Percentiles rank a stretch among this genome's conserved stretches.
Evolutionary conservation across 306 rosid genomes (phyloP).

Genomic region (Nissolia schottii): DNA sequence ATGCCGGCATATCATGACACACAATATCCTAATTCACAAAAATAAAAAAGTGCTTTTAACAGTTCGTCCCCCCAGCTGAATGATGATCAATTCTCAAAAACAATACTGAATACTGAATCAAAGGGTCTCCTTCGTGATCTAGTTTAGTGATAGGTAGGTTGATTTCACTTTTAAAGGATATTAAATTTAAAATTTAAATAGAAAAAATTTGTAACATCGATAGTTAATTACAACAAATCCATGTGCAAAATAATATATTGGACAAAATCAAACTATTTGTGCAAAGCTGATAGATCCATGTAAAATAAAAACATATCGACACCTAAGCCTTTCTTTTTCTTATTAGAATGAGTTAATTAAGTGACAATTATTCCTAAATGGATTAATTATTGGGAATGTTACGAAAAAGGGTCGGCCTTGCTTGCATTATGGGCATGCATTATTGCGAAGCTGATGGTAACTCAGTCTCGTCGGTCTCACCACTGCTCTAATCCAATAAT

Average conservation of each 20-base stretch:
- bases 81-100: background rate
- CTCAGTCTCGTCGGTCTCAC: background rate
- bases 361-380: too few species aligned
- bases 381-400: background rate
- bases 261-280: background rate
- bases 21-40: background rate
- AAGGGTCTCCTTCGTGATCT: too few species aligned
- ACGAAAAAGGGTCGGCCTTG: background rate
- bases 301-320: background rate
- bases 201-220: too few species aligned
- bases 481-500: background rate
- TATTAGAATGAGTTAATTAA: too few species aligned
- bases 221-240: too few species aligned
- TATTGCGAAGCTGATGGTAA: conserved; percentile 1
- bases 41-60: background rate
- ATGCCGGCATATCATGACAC: background rate
- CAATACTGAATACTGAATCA: too few species aligned
- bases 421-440: conserved; percentile 8
- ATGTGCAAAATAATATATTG: too few species aligned
- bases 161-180: too few species aligned
- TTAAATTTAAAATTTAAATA: too few species aligned
- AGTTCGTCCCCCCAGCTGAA: background rate
- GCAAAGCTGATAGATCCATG: background rate
- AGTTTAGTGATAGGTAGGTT: too few species aligned
- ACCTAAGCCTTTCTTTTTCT: background rate